Evolutionary conservation across 2,329 filamentous ascomycete species (phyloP).

Genomic region (Diaporthe sp.): DNA sequence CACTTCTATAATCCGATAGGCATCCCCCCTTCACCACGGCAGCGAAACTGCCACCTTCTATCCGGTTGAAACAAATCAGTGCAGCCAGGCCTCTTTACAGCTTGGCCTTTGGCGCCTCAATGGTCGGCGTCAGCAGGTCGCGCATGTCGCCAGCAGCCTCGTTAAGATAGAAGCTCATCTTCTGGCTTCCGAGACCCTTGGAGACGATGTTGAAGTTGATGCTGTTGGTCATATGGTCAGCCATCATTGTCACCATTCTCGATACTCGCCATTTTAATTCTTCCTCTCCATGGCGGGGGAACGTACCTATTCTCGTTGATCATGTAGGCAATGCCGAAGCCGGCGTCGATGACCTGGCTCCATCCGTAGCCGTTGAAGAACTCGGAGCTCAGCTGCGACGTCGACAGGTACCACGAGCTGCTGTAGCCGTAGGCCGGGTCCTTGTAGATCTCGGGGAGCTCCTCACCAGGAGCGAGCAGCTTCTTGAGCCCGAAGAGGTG

Average conservation of each 20-base stretch:
- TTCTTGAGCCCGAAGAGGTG: constrained; percentile 99
- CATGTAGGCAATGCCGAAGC: constrained; percentile 99
- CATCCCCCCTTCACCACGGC: not conserved
- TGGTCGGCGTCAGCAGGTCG: constrained; percentile 84
- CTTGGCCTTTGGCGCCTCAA: constrained; percentile 88
- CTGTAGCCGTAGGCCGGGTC: constrained; percentile 90
- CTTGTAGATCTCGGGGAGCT: constrained; percentile 84
- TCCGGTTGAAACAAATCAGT: not conserved
- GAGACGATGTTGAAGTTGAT: constrained; percentile 98
- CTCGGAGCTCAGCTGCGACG: constrained; percentile 91
- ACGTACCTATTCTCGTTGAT: constrained; percentile 95
- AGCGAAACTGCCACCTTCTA: not conserved
- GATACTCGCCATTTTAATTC: not conserved
- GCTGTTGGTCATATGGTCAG: constrained; percentile 57
- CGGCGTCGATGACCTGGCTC: constrained; percentile 96
- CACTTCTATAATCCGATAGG: not conserved
- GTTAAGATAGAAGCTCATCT: constrained; percentile 96
- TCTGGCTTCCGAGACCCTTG: constrained; percentile 89
- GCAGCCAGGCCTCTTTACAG: constrained; percentile 66
- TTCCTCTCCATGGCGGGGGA: not conserved
- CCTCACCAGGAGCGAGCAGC: constrained; percentile 83
- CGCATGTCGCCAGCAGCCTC: constrained; percentile 93
- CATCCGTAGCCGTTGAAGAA: constrained; percentile 99
- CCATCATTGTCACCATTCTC: not conserved
- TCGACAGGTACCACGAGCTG: constrained; percentile 88